Percentiles rank a stretch among this genome's conserved stretches.
Evolutionary conservation across 2,329 filamentous ascomycete genomes (phyloP).

Genomic region (Alternaria brassicicola): DNA sequence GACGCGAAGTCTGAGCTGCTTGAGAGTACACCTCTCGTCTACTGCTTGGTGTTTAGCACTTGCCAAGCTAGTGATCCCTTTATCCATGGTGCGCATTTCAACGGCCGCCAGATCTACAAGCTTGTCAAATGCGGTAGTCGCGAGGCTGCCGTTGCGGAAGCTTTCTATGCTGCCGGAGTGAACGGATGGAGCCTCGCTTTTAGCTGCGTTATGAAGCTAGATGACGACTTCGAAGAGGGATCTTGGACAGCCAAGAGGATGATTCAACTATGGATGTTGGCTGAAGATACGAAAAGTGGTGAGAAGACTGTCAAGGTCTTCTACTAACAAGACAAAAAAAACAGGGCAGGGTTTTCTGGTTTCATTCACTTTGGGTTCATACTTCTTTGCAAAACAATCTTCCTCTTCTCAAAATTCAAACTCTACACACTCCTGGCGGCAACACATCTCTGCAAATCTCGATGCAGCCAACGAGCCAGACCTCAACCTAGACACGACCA

Average conservation of each 20-base stretch:
- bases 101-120: conserved; percentile 38
- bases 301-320: conserved; percentile 34
- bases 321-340: conserved; percentile 26
- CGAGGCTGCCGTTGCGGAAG: conserved; percentile 38
- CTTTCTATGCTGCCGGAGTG: conserved; percentile 36
- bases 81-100: conserved; percentile 12
- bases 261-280: conserved; percentile 34
- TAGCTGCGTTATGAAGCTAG: conserved; percentile 37
- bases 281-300: conserved; percentile 25
- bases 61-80: conserved; percentile 26
- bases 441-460: background rate
- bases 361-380: background rate
- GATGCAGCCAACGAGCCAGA: background rate
- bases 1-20: conserved; percentile 36
- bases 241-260: conserved; percentile 27
- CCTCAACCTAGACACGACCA: background rate
- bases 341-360: background rate
- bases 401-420: background rate
- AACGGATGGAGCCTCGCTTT: conserved; percentile 43
- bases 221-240: conserved; percentile 30
- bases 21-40: conserved; percentile 29
- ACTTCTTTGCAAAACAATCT: background rate
- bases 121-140: conserved; percentile 42
- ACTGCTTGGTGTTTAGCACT: conserved; percentile 36
- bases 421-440: background rate